phyloP scores from a whole-genome alignment of 306 rosid genomes.

The Hippophae rhamnoides region DNA sequence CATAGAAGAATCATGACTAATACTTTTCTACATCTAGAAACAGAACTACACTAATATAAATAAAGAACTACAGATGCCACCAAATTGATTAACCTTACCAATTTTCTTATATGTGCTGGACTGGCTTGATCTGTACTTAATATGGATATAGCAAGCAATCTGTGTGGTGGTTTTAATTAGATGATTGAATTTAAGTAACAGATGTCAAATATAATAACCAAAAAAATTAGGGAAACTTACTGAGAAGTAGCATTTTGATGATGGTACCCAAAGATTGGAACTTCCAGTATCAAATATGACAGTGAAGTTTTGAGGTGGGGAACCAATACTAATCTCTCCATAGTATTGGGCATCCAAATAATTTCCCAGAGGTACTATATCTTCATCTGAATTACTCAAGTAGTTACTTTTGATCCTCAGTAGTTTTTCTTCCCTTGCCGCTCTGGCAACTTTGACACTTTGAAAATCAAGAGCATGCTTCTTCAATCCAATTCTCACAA shows the following conservation, averaged over 20 bases:
- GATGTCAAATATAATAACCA: no score
- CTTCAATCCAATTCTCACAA: slow-evolving; percentile 57
- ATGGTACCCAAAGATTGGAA: slow-evolving; percentile 87
- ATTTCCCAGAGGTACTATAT: slow-evolving; percentile 49
- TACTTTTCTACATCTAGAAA: background rate
- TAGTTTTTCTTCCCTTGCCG: slow-evolving; percentile 25
- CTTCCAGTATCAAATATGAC: slow-evolving; percentile 85
- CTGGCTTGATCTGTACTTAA: slow-evolving; percentile 50
- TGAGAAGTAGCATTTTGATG: slow-evolving; percentile 67
- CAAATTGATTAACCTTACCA: slow-evolving; percentile 30
- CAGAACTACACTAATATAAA: background rate
- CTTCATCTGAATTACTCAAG: slow-evolving; percentile 27
- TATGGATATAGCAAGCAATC: slow-evolving; percentile 72
- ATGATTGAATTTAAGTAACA: no score
- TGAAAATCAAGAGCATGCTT: slow-evolving; percentile 52
- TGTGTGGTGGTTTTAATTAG: slow-evolving; percentile 6
- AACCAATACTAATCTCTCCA: slow-evolving; percentile 84
- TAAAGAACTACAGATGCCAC: background rate
- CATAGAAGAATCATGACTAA: background rate
- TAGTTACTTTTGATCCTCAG: slow-evolving; percentile 12
- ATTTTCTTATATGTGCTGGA: slow-evolving; percentile 47
- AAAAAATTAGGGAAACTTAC: slow-evolving; percentile 33
- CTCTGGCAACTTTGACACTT: slow-evolving; percentile 42
- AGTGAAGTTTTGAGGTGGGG: slow-evolving; percentile 71
- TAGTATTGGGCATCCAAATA: slow-evolving; percentile 81